A percentile compares a stretch with the other conserved stretches of the same genome.
Evolutionary conservation across 768 basidiomycete species (phyloP).

Genomic region (Chalciporus piperatus): DNA sequence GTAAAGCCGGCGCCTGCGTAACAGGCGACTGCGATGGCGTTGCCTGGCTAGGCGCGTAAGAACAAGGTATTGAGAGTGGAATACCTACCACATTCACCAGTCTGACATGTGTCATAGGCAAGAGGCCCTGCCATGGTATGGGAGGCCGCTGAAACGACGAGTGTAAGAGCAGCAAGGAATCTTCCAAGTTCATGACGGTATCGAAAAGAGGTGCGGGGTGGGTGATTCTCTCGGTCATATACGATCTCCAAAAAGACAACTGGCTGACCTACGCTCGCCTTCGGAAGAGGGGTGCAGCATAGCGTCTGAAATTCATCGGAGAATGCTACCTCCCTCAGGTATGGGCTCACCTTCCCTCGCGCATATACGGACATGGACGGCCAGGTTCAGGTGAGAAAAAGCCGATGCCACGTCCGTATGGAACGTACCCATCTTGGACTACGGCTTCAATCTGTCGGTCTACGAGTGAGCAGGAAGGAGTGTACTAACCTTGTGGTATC

Average conservation of each 20-base stretch:
- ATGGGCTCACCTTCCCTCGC: background rate
- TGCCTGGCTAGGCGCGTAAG: constrained; percentile 15
- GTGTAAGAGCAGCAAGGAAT: constrained; percentile 13
- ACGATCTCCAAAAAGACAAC: too few relatives aligned
- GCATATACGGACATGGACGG: background rate
- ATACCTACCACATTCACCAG: constrained; percentile 6
- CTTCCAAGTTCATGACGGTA: constrained; percentile 25
- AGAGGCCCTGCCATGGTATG: constrained; percentile 16
- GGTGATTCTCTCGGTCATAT: background rate
- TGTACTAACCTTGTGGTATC: too few relatives aligned
- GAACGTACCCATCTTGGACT: too few relatives aligned
- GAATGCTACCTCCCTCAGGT: too few relatives aligned
- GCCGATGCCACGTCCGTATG: too few relatives aligned
- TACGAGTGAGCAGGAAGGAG: too few relatives aligned
- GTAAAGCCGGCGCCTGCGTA: constrained; percentile 23
- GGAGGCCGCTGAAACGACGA: constrained; percentile 13
- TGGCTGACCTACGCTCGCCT: too few relatives aligned
- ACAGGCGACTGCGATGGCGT: constrained; percentile 18
- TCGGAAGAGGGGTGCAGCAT: too few relatives aligned
- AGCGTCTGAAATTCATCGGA: too few relatives aligned
- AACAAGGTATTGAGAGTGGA: too few relatives aligned
- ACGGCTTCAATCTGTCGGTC: background rate
- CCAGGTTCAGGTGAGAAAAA: too few relatives aligned
- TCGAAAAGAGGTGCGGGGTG: background rate
- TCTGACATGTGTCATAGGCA: constrained; percentile 24